phyloP scores from a whole-genome alignment of 1,284 basidiomycete species.

The Moniliophthora roreri region DNA sequence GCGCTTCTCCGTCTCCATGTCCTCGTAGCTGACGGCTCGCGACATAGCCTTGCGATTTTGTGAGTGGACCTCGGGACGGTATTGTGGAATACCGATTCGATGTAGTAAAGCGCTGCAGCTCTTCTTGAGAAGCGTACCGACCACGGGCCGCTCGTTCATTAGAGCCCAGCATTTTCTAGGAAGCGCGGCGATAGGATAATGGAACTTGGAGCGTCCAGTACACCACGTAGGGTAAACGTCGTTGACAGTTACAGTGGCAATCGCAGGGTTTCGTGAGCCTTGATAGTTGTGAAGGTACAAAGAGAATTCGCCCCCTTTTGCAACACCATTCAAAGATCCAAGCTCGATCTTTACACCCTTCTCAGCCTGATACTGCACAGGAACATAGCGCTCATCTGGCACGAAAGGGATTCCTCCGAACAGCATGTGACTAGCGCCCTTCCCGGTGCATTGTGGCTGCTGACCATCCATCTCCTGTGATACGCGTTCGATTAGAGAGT shows the following conservation, averaged over 20 bases:
- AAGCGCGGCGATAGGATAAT: constrained; percentile 23
- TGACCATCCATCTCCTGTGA: constrained; percentile 36
- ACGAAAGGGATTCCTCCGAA: constrained; percentile 57
- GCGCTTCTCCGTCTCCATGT: background rate
- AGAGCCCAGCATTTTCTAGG: constrained; percentile 53
- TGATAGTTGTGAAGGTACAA: constrained; percentile 58
- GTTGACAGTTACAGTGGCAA: constrained; percentile 47
- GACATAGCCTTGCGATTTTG: background rate
- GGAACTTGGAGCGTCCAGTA: constrained; percentile 39
- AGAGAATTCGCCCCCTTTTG: constrained; percentile 57
- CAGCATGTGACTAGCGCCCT: constrained; percentile 45
- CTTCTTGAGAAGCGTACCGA: background rate
- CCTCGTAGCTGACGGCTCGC: constrained; percentile 3
- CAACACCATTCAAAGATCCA: constrained; percentile 59
- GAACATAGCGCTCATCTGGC: constrained; percentile 45
- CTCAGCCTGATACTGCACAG: constrained; percentile 38
- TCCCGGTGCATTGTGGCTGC: constrained; percentile 50
- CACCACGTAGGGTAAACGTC: constrained; percentile 61
- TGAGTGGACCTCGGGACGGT: background rate
- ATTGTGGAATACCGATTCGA: background rate
- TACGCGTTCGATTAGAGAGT: constrained; percentile 46
- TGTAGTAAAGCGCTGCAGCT: constrained; percentile 7
- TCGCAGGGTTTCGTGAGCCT: constrained; percentile 53
- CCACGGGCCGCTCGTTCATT: constrained; percentile 24
- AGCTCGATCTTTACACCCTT: constrained; percentile 47